Percentiles rank a stretch among this genome's conserved stretches.
Evolutionary conservation across 2,329 filamentous ascomycete species (phyloP).

Genomic region (Penicillium concentricum): DNA sequence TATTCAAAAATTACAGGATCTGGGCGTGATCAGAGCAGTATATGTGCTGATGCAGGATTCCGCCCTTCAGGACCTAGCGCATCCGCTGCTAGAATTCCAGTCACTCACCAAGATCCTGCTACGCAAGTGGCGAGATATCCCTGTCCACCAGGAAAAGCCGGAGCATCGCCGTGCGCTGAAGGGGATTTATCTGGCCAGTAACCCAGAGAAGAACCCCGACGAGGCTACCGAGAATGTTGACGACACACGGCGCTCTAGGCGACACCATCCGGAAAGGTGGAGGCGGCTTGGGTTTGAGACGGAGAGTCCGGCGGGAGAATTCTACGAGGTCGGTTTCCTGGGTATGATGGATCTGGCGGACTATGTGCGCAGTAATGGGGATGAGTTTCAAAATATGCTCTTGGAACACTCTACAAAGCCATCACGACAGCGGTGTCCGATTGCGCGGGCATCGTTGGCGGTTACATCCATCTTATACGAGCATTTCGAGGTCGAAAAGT

Average conservation of each 20-base stretch:
- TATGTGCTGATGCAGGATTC: slow-evolving; percentile 94
- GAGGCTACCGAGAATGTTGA: slow-evolving; percentile 37
- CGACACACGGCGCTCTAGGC: slow-evolving; percentile 59
- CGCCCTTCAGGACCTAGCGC: slow-evolving; percentile 82
- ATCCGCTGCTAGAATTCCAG: slow-evolving; percentile 91
- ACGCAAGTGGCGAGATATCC: slow-evolving; percentile 82
- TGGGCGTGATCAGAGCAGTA: slow-evolving; percentile 88
- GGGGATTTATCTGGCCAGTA: slow-evolving; percentile 77
- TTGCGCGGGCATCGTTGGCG: slow-evolving; percentile 81
- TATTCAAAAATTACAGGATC: slow-evolving; percentile 87
- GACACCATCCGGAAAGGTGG: slow-evolving; percentile 90
- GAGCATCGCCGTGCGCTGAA: slow-evolving; percentile 88
- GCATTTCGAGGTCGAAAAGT: slow-evolving; percentile 89
- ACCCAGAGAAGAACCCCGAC: slow-evolving; percentile 41
- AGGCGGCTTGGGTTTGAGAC: slow-evolving; percentile 85
- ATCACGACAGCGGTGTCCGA: slow-evolving; percentile 72
- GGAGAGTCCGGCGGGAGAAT: slow-evolving; percentile 83
- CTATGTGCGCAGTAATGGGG: slow-evolving; percentile 87
- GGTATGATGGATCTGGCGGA: slow-evolving; percentile 98
- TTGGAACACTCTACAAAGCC: slow-evolving; percentile 81
- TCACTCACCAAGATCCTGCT: slow-evolving; percentile 83
- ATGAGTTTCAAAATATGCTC: slow-evolving; percentile 86
- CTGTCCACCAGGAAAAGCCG: slow-evolving; percentile 78
- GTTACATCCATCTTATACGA: slow-evolving; percentile 89
- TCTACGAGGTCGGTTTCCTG: slow-evolving; percentile 80